phyloP scores from a whole-genome alignment of 2,329 filamentous ascomycete genomes.

The Thelonectria blattea region DNA sequence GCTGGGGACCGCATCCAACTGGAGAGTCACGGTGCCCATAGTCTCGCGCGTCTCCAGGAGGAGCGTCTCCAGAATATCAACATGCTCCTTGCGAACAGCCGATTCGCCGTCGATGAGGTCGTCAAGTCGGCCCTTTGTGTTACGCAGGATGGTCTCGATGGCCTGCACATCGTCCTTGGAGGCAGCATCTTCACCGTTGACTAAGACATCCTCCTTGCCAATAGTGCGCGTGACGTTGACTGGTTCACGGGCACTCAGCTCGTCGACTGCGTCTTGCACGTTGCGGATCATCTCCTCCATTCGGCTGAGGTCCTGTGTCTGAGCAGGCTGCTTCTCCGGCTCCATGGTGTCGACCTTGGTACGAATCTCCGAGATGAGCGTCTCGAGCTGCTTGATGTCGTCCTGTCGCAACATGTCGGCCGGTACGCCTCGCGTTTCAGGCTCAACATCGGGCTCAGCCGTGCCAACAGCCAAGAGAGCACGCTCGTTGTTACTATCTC shows the following conservation, averaged over 20 bases:
- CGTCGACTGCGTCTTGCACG: slow-evolving; percentile 57
- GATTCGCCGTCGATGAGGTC: slow-evolving; percentile 78
- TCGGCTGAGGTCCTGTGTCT: slow-evolving; percentile 61
- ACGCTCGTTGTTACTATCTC: slow-evolving; percentile 55
- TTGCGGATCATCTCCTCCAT: slow-evolving; percentile 59
- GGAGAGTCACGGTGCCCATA: slow-evolving; percentile 68
- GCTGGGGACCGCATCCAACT: slow-evolving; percentile 72
- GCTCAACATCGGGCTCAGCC: slow-evolving; percentile 21
- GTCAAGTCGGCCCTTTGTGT: slow-evolving; percentile 87
- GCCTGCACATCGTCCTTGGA: slow-evolving; percentile 83
- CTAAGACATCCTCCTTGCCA: slow-evolving; percentile 26
- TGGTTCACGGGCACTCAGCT: slow-evolving; percentile 46
- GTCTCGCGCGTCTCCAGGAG: slow-evolving; percentile 78
- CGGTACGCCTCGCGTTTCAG: slow-evolving; percentile 42
- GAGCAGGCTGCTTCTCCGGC: slow-evolving; percentile 43
- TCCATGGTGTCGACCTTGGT: slow-evolving; percentile 74
- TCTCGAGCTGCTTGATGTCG: slow-evolving; percentile 85
- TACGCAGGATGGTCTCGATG: slow-evolving; percentile 87
- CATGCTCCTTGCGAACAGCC: slow-evolving; percentile 68
- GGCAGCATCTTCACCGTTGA: slow-evolving; percentile 44
- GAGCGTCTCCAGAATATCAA: slow-evolving; percentile 68
- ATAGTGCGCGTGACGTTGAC: slow-evolving; percentile 24
- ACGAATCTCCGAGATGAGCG: slow-evolving; percentile 80
- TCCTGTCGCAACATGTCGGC: slow-evolving; percentile 65
- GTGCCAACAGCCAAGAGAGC: slow-evolving; percentile 53